Base-by-base conservation (phyloP, 768 basidiomycete species). In the Suillus weaverae region DNA sequence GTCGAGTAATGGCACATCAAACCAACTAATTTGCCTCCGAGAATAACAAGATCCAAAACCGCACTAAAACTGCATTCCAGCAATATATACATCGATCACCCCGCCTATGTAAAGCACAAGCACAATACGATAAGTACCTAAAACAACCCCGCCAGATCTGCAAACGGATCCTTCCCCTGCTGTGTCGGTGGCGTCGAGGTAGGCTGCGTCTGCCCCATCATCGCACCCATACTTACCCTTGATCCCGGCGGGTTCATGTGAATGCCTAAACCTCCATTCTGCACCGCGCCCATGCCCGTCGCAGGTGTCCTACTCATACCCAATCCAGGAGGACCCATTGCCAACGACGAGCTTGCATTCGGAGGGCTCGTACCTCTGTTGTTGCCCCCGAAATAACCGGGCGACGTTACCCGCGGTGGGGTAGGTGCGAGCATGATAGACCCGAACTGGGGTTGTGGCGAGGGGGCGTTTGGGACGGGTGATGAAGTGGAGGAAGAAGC, bases 101-200 rank as follows among this genome's bases (percentile, higher is more conserved):
- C 16, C 14, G 33, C 30, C 33, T 13, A 26, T 26, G 9, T 48
- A 38, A 48, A 67, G 35, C 30, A 48, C 50, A 20, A 18, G 22
- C 38, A 60, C 33, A 50, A 65, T 20, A 48, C 36, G 16, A 30
- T n/a, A n/a, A 10, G 44, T 9, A 32, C 38, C 72, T 72, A 94
- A 74, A 94, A 93, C 62, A 94, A 76, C 22, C 89, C 89, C 3
- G 83, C 91, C 41, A 94, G 80, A 77, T 94, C 92, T 7, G 91
- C 91, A 70, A 94, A 94, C 48, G 93, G 92, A 75, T 94, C 92
- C 73, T 91, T 94, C 63, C 78, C 81, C 67, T 84, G 82, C 51
- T 74, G 57, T 11, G 57, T 59, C 30, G 39, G 57, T 69, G 67
- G 78, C 54, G 64, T 61, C 36, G 74, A 60, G 5, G 69, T 60